Evolutionary conservation across 1,139 yeast genomes (phyloP), one percentile per base, ranked within the genome.

Genomic region (Neolecta irregularis): DNA sequence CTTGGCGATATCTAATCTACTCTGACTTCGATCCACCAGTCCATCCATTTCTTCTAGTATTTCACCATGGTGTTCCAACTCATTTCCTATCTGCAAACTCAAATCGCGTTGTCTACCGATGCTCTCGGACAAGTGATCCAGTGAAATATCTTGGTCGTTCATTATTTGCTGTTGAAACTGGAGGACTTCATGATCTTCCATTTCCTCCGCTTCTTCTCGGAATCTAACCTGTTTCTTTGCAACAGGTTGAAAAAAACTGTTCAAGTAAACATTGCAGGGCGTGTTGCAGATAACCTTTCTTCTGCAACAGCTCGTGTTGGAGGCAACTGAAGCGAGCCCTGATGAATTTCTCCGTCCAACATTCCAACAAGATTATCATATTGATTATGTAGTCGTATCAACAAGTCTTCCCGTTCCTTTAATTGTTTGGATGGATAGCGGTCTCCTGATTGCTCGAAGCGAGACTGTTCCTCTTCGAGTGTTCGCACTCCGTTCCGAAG

Each of bases 1-100:
- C 7, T 8, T 16, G 3, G 31, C 20, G 12, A 7, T 7, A 5
- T 16, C 20, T 5, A 28, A 8, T 28, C 22, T 28, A 7, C 4
- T 15, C 8, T 28, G 31, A 6, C 24, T 20, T 12, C 7, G 20
- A 7, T 28, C 31, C 6, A 28, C 21, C 20, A 28, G 31, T 8
- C 20, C 20, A 6, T 28, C 21, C 31, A 28, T 28, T 28, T 28
- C 31, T 28, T 16, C 31, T 20, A 28, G 31, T 7, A 28, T 20
- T 6, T 16, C 21, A 28, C 22, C 15, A 15, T 28, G 31, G 8
- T 12, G 13, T 16, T 28, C 31, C 22, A 28, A 28, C 6, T 28
- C 31, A 8, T 23, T 20, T 16, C 22, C 11, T 24, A 28, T 28
- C 22, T 28, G 31, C 20, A 28, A 12, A 20, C 24, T 28, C 13